Conservation (phyloP, 495 filamentous ascomycete genomes). For the Aspergillus cavernicola region DNA sequence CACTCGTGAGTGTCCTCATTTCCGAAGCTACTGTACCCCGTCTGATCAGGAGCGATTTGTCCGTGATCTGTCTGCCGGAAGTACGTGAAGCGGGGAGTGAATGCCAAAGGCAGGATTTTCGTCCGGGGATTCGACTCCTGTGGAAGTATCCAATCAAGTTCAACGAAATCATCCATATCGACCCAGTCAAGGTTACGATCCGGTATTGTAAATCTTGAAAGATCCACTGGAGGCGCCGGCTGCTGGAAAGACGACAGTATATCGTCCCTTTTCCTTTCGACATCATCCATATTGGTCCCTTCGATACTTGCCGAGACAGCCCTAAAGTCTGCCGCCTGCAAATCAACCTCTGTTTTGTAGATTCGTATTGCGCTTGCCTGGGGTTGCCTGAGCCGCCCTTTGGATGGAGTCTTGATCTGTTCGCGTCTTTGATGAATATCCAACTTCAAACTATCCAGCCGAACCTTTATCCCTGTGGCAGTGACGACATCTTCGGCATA, state of each 20-base stretch:
- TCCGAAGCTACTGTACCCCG: conserved; percentile 80
- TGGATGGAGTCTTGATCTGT: conserved; percentile 75
- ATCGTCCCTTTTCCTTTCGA: conserved; percentile 58
- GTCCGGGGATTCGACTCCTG: conserved; percentile 88
- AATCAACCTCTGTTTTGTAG: conserved; percentile 86
- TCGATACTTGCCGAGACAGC: conserved; percentile 88
- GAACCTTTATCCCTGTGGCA: conserved; percentile 89
- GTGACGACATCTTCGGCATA: conserved; percentile 75
- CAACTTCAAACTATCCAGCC: conserved; percentile 91
- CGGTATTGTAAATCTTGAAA: conserved; percentile 88
- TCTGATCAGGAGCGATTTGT: conserved; percentile 62
- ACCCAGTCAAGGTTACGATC: conserved; percentile 95
- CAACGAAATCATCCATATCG: conserved; percentile 99
- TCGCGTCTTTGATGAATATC: conserved; percentile 94
- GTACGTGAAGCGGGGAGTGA: conserved; percentile 91
- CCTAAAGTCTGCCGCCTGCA: conserved; percentile 87
- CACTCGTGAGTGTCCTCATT: conserved; percentile 90
- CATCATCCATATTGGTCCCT: conserved; percentile 68
- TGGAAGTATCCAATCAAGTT: conserved; percentile 92
- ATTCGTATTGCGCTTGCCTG: conserved; percentile 92
- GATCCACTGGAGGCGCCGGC: conserved; percentile 54
- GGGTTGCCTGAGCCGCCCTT: conserved; percentile 64
- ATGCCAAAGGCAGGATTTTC: conserved; percentile 87
- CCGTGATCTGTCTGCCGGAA: conserved; percentile 95
- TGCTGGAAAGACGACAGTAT: conserved; percentile 55